Base-by-base conservation (phyloP, 345 rosid genomes). In the Limnanthes douglasii region DNA sequence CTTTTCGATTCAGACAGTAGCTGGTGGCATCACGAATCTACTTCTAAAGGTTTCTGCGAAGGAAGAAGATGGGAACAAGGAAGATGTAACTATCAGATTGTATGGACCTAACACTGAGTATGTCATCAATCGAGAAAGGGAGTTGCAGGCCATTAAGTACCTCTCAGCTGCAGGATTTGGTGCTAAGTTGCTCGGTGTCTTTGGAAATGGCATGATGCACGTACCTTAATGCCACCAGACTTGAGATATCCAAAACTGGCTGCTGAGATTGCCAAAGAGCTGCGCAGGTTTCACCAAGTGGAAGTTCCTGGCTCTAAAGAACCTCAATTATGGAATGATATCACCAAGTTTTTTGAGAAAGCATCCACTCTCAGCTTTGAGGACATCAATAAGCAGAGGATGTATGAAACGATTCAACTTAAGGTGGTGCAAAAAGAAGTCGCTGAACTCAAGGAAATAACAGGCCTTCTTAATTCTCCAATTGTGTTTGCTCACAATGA, bases 91-190 rank as follows among this genome's bases (percentile, higher is more conserved):
- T 0, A 93, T 90, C 24, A 63, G 98, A 57, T 57, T 90, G 8
- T 84, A 70, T 38, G 96, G 98, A n/a, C 94, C 98, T 21, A 80
- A 77, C 62, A 90, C 98, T 0, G 94, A 90, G 39, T 70, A 65
- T 65, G 93, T 90, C 43, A 84, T 84, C 41, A 66, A 90, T 42
- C 70, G 96, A 0, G 63, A 72, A 48, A 58, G 94, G 26, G 96
- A 90, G 46, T 46, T 77, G 39, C 69, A 64, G 69, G 78, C 92
- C 29, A 84, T 90, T 81, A 79, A 84, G 49, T 70, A 79, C 70
- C 94, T 90, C 38, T 84, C 95, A 2, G 75, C 84, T 56, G 95
- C 95, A 6, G 95, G 98, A 51, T 84, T 90, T 63, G 96, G 98
- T 44, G 98, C 95, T 10, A 77, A 90, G 66, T 66, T 90, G 65